These are phyloP conservation scores for Suhomyces chickasaworum DNA, from an alignment of 1,139 yeast species.

Conservation along the genomic window DNA sequence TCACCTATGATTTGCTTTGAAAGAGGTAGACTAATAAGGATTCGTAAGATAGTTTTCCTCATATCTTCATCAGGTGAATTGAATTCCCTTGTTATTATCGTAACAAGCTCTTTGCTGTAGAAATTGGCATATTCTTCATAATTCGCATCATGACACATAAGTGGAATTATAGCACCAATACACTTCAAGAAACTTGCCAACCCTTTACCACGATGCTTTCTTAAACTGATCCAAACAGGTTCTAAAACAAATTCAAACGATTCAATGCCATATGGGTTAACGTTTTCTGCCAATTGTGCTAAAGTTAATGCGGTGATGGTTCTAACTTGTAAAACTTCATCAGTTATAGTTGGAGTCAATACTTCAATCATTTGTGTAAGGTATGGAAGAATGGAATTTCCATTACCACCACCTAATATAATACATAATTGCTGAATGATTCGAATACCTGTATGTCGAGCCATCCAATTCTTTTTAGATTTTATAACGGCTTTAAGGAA, in stretches of 20 bases:
- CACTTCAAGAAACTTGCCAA: constrained; percentile 78
- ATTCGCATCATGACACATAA: constrained; percentile 62
- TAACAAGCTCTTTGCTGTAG: constrained; percentile 74
- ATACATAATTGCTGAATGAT: constrained; percentile 76
- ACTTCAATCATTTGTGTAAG: constrained; percentile 65
- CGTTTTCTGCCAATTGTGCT: constrained; percentile 79
- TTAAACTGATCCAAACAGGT: constrained; percentile 80
- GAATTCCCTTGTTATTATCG: constrained; percentile 70
- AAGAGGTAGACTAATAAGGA: constrained; percentile 37
- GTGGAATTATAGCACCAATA: constrained; percentile 77
- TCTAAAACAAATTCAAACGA: constrained; percentile 74
- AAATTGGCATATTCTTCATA: constrained; percentile 74
- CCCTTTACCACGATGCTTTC: constrained; percentile 74
- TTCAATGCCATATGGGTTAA: constrained; percentile 89
- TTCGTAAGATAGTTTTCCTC: constrained; percentile 67
- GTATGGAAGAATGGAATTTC: constrained; percentile 64
- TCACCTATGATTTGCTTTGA: constrained; percentile 31
- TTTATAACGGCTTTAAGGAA: constrained; percentile 80
- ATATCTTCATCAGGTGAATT: constrained; percentile 87
- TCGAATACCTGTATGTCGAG: constrained; percentile 84
- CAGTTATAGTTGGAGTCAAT: constrained; percentile 61
- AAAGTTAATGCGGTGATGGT: constrained; percentile 71
- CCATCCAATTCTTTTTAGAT: constrained; percentile 80
- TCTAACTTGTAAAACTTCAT: constrained; percentile 70
- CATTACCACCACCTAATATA: constrained; percentile 66